Conservation (phyloP, 1,139 yeast genomes). For the Hansenula lynferdii region DNA sequence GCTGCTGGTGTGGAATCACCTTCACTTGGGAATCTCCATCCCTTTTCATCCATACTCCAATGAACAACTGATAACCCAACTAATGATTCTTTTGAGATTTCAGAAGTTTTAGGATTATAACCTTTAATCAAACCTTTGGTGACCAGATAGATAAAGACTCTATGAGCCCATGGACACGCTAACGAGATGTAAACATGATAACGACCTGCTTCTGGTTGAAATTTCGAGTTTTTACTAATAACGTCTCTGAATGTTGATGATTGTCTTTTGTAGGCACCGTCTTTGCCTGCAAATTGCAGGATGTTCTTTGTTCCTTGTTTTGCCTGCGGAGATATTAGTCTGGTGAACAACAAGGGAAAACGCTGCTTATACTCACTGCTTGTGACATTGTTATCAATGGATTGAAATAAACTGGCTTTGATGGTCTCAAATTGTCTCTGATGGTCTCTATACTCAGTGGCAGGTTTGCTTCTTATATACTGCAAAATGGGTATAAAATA, state of each 20-base stretch:
- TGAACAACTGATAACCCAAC: constrained; percentile 77
- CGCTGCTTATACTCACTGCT: neutral
- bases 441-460: too few species aligned
- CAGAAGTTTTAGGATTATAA: constrained; percentile 25
- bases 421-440: too few species aligned
- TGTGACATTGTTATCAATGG: constrained; percentile 1
- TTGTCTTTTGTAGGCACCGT: constrained; percentile 51
- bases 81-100: constrained; percentile 26
- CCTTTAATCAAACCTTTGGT: constrained; percentile 69
- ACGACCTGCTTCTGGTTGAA: constrained; percentile 71
- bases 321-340: neutral
- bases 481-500: too few species aligned
- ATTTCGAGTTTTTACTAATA: constrained; percentile 55
- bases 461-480: too few species aligned
- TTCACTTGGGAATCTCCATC: constrained; percentile 75
- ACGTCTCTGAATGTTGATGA: constrained; percentile 50
- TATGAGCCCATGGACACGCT: constrained; percentile 97
- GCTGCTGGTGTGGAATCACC: constrained; percentile 45
- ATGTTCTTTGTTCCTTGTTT: constrained; percentile 26
- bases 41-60: constrained; percentile 80
- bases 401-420: too few species aligned
- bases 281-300: constrained; percentile 42
- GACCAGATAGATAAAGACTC: constrained; percentile 71
- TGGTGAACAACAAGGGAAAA: neutral
- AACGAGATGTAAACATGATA: constrained; percentile 84